Base-by-base conservation (phyloP, 768 basidiomycete species). In the Pisolithus orientalis region DNA sequence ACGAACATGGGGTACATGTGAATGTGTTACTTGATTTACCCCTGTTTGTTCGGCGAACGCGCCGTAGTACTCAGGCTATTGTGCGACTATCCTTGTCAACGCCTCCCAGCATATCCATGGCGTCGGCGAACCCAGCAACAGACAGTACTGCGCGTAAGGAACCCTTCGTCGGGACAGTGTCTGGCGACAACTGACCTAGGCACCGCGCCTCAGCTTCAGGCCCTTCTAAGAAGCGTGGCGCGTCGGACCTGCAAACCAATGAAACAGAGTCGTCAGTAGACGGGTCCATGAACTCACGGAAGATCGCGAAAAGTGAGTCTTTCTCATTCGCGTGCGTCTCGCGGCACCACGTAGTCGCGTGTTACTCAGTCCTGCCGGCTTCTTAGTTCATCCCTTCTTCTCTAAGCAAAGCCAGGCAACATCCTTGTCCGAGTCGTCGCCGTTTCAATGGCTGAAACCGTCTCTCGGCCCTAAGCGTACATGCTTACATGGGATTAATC, bases 311-410 rank as follows among this genome's bases (percentile, higher is more conserved):
- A 25, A 17, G 46, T 47, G 21, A 47, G 46, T 4, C 8, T 16
- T 4, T 37, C 11, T 47, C 34, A 21, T 42, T 21, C 13, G n/a
- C 6, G n/a, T 21, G 17, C n/a, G 13, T 42, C 17, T 11, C n/a
- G 9, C 6, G 13, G 34, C 11, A 14, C 34, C 34, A 14, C 10
- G 11, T 14, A 14, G 34, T 34, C 34, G 34, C 13, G 34, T 34
- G 34, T 14, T 25, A 42, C 40, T 21, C 40, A 21, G 9, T 42
- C 47, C 24, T 43, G 39, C 39, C 3, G 25, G 24, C n/a, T n/a
- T 50, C n/a, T n/a, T 50, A 74, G 74, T 69, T 44, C 75, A 76
- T 55, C 72, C 75, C 14, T 71, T 76, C 57, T 76, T 76, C 57
- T 55, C 63, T 47, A 71, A 68, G 51, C 58, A 61, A 13, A 57